Evolutionary conservation across 768 basidiomycete genomes (phyloP).

Genomic region (Leccinum truebloodii): DNA sequence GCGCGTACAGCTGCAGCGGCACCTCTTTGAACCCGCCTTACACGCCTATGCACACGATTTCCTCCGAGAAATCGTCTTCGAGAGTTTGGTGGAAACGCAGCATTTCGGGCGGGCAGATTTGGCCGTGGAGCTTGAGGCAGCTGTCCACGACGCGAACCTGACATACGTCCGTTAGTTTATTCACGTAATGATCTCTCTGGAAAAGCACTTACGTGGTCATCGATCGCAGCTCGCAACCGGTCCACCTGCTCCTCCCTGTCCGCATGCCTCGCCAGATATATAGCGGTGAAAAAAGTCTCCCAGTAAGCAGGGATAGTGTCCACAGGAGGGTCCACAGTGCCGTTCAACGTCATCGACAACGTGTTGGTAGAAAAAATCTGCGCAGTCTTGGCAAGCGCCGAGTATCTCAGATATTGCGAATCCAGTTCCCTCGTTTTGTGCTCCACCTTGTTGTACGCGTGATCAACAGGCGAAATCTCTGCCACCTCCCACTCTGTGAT

Average conservation of each 20-base stretch:
- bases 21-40: conserved; percentile 54
- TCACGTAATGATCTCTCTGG: not conserved
- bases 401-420: conserved; percentile 69
- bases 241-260: conserved; percentile 71
- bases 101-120: conserved; percentile 84
- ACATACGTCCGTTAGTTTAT: conserved; percentile 2
- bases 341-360: conserved; percentile 84
- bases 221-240: conserved; percentile 70
- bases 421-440: conserved; percentile 77
- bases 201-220: conserved; percentile 65
- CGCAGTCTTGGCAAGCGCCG: conserved; percentile 73
- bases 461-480: conserved; percentile 86
- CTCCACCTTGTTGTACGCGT: conserved; percentile 79
- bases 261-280: conserved; percentile 67
- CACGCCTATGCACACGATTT: conserved; percentile 69
- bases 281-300: conserved; percentile 69
- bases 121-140: conserved; percentile 80
- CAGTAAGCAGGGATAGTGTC: conserved; percentile 77
- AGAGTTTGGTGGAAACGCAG: conserved; percentile 88
- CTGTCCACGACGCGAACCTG: conserved; percentile 80
- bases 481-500: conserved; percentile 67
- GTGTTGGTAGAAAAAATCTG: conserved; percentile 77
- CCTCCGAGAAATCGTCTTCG: conserved; percentile 80
- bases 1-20: conserved; percentile 38
- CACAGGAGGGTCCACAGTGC: conserved; percentile 78